Evolutionary conservation across 1,284 basidiomycete genomes (phyloP).

Genomic region (Pholiota adiposa): DNA sequence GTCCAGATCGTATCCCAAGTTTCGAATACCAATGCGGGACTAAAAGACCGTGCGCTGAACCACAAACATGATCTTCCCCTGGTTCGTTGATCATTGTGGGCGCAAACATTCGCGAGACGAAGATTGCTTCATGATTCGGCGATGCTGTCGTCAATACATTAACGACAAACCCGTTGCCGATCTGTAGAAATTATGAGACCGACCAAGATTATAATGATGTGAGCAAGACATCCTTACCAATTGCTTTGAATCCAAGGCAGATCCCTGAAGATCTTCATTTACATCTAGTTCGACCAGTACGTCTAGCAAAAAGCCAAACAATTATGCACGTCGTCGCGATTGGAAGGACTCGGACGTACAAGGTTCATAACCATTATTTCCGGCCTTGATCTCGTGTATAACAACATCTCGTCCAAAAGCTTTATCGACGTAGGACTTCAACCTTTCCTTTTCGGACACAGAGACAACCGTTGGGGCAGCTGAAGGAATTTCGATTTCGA

Average conservation of each 20-base stretch:
- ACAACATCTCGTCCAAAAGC: conserved; percentile 42
- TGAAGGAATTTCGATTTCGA: conserved; percentile 48
- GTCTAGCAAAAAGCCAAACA: conserved; percentile 20
- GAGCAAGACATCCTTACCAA: conserved; percentile 40
- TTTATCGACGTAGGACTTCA: conserved; percentile 34
- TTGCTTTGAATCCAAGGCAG: conserved; percentile 35
- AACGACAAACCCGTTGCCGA: conserved; percentile 32
- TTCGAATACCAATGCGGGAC: conserved; percentile 55
- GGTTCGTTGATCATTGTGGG: conserved; percentile 36
- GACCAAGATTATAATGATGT: neutral
- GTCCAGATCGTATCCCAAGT: conserved; percentile 33
- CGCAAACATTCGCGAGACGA: conserved; percentile 59
- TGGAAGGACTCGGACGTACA: conserved; percentile 31
- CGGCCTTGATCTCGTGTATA: conserved; percentile 41
- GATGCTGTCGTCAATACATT: conserved; percentile 47
- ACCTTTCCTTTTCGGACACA: conserved; percentile 31
- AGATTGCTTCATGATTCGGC: conserved; percentile 37
- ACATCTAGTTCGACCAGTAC: conserved; percentile 49
- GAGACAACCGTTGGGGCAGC: conserved; percentile 31
- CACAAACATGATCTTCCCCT: conserved; percentile 62
- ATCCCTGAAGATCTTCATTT: conserved; percentile 41
- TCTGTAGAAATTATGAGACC: conserved; percentile 26
- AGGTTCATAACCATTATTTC: conserved; percentile 34
- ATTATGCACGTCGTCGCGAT: neutral
- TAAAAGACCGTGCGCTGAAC: conserved; percentile 56